Evolutionary conservation across 2,329 filamentous ascomycete genomes (phyloP), one percentile per base, ranked within the genome.

Genomic region (Pestalotiopsis sp.): DNA sequence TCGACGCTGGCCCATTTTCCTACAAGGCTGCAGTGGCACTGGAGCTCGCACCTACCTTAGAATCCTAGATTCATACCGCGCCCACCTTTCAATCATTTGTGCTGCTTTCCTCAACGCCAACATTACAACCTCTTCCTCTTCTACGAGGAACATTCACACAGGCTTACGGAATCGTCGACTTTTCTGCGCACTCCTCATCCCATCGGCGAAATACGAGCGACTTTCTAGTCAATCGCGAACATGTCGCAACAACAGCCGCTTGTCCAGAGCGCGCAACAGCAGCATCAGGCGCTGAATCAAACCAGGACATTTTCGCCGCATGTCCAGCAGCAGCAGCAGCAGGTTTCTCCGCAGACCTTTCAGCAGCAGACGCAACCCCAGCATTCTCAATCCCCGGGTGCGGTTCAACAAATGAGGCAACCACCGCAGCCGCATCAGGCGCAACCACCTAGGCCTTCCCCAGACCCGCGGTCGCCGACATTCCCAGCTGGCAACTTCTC

Each of bases 191-290:
- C 23, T 59, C 11, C n/a, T 3, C 9, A 13, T 59, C 27, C 25
- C 14, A 27, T 59, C 27, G 4, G 14, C 57, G 27, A 27, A 36
- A 23, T 5, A 25, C 39, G 38, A 7, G 17, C 38, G 55, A 49
- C 36, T 12, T 41, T 45, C 45, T 67, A 49, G 27, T 25, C 55
- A 52, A 49, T 62, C 68, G 55, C n/a, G 64, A 60, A 64, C 65
- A 78, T 78, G 76, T 76, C 75, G 68, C 74, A 77, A 70, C 71
- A 65, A 57, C 75, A 76, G 68, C 67, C 72, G 7, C 70, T 70
- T 68, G 75, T 80, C 73, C 69, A 77, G 70, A 66, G 75, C 74
- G 23, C 76, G 72, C 66, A 79, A 80, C 79, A 78, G 7, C 61
- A 64, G 20, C 61, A 64, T n/a, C 61, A 64, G 20, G 17, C 39